Base-by-base conservation (phyloP, 1,284 basidiomycete species). In the Serendipita sp. region DNA sequence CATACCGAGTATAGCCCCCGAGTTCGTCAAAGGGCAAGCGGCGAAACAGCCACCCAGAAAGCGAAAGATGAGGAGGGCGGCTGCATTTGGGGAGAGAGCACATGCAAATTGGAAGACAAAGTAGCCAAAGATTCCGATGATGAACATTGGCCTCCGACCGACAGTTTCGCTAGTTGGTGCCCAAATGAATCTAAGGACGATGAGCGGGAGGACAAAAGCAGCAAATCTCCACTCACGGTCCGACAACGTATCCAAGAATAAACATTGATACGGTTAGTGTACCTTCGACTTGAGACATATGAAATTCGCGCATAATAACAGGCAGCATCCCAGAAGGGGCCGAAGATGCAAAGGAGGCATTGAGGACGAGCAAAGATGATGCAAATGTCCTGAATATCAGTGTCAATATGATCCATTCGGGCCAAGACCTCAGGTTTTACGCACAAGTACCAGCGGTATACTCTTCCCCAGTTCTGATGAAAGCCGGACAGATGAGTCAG, bases 41-140 rank as follows among this genome's bases (percentile, higher is more conserved):
- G 78, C 78, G 68, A 87, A 88, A 1, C 75, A 76, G 0, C 87
- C 86, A 1, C 82, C 79, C 3, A 89, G 70, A 72, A 89, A 85
- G 15, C 87, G 79, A 72, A 88, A 84, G 35, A 84, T 72, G 44
- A 90, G 76, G 62, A 89, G 75, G 0, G 79, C 73, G 2, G 76
- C 81, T 0, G 80, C 81, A 70, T 86, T 88, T 32, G 76, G 73
- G 0, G 82, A 74, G 0, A 88, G 74, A 1, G 85, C 85, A 61
- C 79, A 80, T 17, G 81, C 85, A 34, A 87, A 74, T 74, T 86
- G 83, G 69, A 87, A 87, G 32, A 82, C 80, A 22, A 78, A 78
- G 73, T 88, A 90, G 26, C 82, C 73, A 63, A 85, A 69, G 70
- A 88, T 88, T 2, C 84, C 74, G 60, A 81, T 68, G 63, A 93